Evolutionary conservation across 2,329 filamentous ascomycete genomes (phyloP).

Genomic region (Aspergillus melleus): DNA sequence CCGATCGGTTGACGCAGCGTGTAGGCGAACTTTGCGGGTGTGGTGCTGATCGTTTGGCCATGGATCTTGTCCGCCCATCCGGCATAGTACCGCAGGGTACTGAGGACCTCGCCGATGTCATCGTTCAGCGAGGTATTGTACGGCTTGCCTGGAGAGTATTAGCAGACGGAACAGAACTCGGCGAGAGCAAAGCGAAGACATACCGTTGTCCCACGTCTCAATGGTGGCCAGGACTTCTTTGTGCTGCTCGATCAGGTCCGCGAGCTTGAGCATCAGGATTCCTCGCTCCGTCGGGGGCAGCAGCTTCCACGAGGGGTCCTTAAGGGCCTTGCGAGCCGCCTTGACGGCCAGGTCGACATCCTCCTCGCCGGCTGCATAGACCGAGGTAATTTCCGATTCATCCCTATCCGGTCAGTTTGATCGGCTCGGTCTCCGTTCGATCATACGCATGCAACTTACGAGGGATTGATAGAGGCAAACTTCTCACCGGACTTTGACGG

Average conservation of each 20-base stretch:
- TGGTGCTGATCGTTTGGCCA: conserved; percentile 70
- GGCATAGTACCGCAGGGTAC: conserved; percentile 79
- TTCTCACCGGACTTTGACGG: conserved; percentile 64
- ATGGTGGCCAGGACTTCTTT: conserved; percentile 63
- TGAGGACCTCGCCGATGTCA: conserved; percentile 68
- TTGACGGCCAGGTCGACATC: conserved; percentile 35
- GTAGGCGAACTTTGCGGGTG: conserved; percentile 74
- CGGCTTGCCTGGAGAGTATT: conserved; percentile 39
- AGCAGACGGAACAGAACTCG: background rate
- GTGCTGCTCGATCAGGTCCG: conserved; percentile 67
- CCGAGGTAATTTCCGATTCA: conserved; percentile 68
- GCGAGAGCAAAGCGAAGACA: background rate
- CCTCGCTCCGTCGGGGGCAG: conserved; percentile 60
- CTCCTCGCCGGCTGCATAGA: conserved; percentile 57
- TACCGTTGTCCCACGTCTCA: conserved; percentile 77
- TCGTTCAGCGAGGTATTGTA: conserved; percentile 55
- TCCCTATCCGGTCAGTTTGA: conserved; percentile 44
- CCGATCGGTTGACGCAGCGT: conserved; percentile 75
- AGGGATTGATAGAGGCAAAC: conserved; percentile 68
- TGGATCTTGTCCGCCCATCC: conserved; percentile 91
- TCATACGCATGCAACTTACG: conserved; percentile 32
- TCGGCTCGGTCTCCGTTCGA: too few species aligned
- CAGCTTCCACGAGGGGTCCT: conserved; percentile 36
- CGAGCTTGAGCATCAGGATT: conserved; percentile 66
- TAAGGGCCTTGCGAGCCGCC: conserved; percentile 36